Conservation (phyloP, 345 rosid species). For the Citrus inodora region DNA sequence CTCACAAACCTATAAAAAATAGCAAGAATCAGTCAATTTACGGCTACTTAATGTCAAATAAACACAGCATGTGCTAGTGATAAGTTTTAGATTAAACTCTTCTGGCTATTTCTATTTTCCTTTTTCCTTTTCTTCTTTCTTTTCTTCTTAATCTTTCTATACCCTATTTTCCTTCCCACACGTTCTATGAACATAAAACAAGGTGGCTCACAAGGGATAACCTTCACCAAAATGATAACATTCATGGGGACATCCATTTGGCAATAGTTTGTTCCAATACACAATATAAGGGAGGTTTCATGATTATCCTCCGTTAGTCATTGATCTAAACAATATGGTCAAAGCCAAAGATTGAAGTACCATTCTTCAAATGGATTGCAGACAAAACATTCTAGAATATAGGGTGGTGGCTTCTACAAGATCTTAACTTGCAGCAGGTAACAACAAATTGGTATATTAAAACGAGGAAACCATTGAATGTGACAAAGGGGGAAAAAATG, state of each 20-base stretch:
- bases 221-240: background rate
- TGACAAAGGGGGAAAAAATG: background rate
- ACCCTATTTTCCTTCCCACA: background rate
- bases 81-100: background rate
- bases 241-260: background rate
- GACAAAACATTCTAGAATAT: background rate
- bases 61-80: background rate
- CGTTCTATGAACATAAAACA: background rate
- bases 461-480: background rate
- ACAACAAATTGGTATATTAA: background rate
- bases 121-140: background rate
- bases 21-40: background rate
- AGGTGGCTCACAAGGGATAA: background rate
- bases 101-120: background rate
- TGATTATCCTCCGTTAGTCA: background rate
- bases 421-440: background rate
- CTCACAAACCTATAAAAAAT: constrained; percentile 61
- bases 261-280: background rate
- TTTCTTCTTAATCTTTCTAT: background rate
- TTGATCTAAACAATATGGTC: background rate
- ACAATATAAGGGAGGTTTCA: background rate
- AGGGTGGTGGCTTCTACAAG: background rate
- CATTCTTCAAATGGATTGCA: background rate
- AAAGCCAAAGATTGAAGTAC: constrained; percentile 1
- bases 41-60: background rate